These are phyloP conservation scores for Calonectria naviculata DNA, from an alignment of 2,329 filamentous ascomycete genomes.

Conservation along the genomic window DNA sequence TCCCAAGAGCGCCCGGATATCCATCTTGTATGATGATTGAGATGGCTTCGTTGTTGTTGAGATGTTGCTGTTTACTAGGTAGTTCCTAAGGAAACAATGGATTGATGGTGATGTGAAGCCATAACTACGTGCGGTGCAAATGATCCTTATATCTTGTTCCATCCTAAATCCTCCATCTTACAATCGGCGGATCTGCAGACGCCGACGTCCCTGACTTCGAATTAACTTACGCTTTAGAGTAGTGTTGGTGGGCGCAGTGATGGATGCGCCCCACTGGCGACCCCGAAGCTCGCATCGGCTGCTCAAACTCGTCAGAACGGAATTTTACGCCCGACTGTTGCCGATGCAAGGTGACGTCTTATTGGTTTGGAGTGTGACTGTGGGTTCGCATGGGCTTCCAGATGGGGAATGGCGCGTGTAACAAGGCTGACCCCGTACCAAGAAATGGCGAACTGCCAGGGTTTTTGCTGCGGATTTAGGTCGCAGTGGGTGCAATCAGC, in stretches of 20 bases:
- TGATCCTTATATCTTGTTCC: background rate
- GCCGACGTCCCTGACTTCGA: background rate
- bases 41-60: background rate
- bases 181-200: background rate
- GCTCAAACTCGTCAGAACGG: background rate
- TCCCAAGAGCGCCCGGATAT: background rate
- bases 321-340: background rate
- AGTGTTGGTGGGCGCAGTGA: background rate
- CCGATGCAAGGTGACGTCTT: background rate
- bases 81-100: background rate
- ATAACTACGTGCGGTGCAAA: background rate
- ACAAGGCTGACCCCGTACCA: background rate
- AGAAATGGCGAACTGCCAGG: too few species aligned
- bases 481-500: too few species aligned
- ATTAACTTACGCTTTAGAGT: background rate
- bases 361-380: background rate
- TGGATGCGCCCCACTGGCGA: background rate
- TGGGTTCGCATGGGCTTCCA: background rate
- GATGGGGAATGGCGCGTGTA: background rate
- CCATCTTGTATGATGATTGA: background rate
- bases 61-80: background rate
- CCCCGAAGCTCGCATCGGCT: background rate
- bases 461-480: too few species aligned
- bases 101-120: background rate
- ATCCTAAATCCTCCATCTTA: background rate